Evolutionary conservation across 352 stramenopile species (phyloP).

Genomic region (Pythium rhizo-oryzae): DNA sequence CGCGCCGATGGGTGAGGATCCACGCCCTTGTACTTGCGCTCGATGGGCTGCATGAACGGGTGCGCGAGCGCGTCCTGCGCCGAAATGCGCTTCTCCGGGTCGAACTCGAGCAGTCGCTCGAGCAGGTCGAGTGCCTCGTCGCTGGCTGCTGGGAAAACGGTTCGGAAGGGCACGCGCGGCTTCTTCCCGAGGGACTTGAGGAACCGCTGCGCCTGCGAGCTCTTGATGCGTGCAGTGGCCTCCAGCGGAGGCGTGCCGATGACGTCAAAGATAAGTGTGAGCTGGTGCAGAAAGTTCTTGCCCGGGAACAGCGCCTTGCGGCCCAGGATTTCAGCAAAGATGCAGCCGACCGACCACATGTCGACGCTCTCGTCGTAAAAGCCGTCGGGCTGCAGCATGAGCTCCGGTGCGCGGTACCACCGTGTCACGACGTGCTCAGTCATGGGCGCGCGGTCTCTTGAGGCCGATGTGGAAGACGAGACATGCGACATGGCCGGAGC

Average conservation of each 20-base stretch:
- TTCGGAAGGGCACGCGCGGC: slow-evolving; percentile 49
- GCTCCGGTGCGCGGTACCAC: slow-evolving; percentile 95
- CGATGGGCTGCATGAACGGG: slow-evolving; percentile 72
- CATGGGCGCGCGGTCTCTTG: slow-evolving; percentile 50
- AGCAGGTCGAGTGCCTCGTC: slow-evolving; percentile 65
- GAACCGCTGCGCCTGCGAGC: slow-evolving; percentile 71
- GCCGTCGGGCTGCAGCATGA: slow-evolving; percentile 91
- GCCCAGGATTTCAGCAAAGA: slow-evolving; percentile 79
- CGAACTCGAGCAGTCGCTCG: slow-evolving; percentile 66
- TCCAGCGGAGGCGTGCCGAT: slow-evolving; percentile 60
- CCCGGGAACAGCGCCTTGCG: slow-evolving; percentile 75
- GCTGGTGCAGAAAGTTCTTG: slow-evolving; percentile 84
- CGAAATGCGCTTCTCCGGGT: slow-evolving; percentile 54
- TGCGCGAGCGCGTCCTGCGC: slow-evolving; percentile 65
- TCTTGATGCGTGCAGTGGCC: slow-evolving; percentile 60
- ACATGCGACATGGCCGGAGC: slow-evolving; percentile 33
- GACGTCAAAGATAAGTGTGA: slow-evolving; percentile 79
- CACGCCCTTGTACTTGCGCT: slow-evolving; percentile 58
- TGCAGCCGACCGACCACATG: slow-evolving; percentile 91
- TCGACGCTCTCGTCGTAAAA: slow-evolving; percentile 89
- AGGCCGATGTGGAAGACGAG: slow-evolving; percentile 4
- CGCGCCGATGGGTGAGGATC: slow-evolving; percentile 42
- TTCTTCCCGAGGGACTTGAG: slow-evolving; percentile 67
- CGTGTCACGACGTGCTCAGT: slow-evolving; percentile 94
- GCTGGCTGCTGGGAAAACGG: slow-evolving; percentile 55